Percentiles rank a stretch among this genome's conserved stretches.
Evolutionary conservation across 805 yeast genomes (phyloP).

Genomic region (Candida bentonensis): DNA sequence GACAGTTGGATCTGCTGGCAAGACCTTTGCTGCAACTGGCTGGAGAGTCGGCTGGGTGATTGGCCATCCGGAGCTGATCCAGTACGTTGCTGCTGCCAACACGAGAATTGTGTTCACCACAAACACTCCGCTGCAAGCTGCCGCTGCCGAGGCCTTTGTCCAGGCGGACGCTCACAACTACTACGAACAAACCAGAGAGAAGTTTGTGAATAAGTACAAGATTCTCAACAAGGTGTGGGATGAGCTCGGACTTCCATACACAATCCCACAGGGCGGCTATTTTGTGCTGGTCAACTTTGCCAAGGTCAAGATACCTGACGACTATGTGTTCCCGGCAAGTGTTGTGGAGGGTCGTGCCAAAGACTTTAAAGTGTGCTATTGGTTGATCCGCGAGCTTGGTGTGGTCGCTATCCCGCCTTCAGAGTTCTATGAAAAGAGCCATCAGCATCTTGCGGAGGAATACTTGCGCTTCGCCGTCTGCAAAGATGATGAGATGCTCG

Average conservation of each 20-base stretch:
- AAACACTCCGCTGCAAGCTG: slow-evolving; percentile 88
- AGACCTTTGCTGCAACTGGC: slow-evolving; percentile 97
- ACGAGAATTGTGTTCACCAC: slow-evolving; percentile 86
- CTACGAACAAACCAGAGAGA: slow-evolving; percentile 53
- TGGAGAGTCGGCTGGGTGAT: slow-evolving; percentile 97
- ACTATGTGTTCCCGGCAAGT: slow-evolving; percentile 58
- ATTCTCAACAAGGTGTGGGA: slow-evolving; percentile 69
- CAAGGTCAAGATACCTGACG: slow-evolving; percentile 65
- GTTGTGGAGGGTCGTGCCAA: slow-evolving; percentile 48
- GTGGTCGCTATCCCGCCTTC: slow-evolving; percentile 96
- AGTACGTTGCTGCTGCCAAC: slow-evolving; percentile 77
- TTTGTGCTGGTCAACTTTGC: slow-evolving; percentile 79
- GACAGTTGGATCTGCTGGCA: slow-evolving; percentile 95
- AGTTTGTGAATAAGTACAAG: slow-evolving; percentile 58
- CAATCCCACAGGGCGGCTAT: slow-evolving; percentile 87
- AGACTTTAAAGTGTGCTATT: slow-evolving; percentile 81
- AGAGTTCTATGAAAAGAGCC: slow-evolving; percentile 68
- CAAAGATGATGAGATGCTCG: slow-evolving; percentile 71
- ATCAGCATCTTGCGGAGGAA: slow-evolving; percentile 66
- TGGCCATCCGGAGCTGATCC: slow-evolving; percentile 69
- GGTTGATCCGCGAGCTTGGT: slow-evolving; percentile 86
- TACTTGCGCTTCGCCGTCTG: slow-evolving; percentile 91
- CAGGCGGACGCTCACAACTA: slow-evolving; percentile 49
- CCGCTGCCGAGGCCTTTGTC: slow-evolving; percentile 64
- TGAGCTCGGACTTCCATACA: slow-evolving; percentile 77